phyloP scores from a whole-genome alignment of 257 asterid genomes.

The Knoxia roxburghii region DNA sequence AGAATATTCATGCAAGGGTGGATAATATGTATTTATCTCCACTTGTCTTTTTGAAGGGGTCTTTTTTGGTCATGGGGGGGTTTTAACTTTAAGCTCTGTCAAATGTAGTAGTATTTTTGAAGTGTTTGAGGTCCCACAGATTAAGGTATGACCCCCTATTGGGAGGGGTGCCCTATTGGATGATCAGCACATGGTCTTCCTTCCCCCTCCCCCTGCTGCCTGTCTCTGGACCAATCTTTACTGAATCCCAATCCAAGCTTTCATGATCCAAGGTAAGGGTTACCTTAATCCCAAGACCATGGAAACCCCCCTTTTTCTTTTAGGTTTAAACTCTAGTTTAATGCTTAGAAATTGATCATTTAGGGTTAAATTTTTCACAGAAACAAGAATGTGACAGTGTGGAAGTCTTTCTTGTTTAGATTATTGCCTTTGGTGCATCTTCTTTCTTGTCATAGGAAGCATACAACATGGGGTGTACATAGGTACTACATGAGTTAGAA shows the following conservation, averaged over 20 bases:
- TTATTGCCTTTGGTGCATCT: neutral
- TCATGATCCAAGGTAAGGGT: conserved; percentile 29
- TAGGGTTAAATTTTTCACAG: too few species aligned
- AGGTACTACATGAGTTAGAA: neutral
- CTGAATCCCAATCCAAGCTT: conserved; percentile 6
- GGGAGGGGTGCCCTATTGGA: conserved; percentile 34
- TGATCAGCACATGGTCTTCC: conserved; percentile 41
- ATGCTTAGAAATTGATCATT: too few species aligned
- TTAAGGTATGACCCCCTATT: neutral
- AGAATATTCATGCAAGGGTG: conserved; percentile 36
- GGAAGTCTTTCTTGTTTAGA: too few species aligned
- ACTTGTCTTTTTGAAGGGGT: conserved; percentile 23
- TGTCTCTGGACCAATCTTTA: conserved; percentile 11
- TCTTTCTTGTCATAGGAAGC: conserved; percentile 2
- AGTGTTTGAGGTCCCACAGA: conserved; percentile 19
- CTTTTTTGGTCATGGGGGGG: conserved; percentile 29
- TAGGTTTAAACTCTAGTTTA: too few species aligned
- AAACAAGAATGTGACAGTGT: too few species aligned
- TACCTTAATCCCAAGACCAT: conserved; percentile 14
- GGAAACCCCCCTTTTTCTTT: too few species aligned
- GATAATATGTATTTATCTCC: conserved; percentile 12
- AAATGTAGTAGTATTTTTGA: neutral
- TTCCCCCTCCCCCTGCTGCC: conserved; percentile 18
- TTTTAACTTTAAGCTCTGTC: conserved; percentile 9
- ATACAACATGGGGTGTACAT: conserved; percentile 13